Evolutionary conservation across 1,284 basidiomycete genomes (phyloP), one percentile per base, ranked within the genome.

Genomic region (Veloboletus limbatus): DNA sequence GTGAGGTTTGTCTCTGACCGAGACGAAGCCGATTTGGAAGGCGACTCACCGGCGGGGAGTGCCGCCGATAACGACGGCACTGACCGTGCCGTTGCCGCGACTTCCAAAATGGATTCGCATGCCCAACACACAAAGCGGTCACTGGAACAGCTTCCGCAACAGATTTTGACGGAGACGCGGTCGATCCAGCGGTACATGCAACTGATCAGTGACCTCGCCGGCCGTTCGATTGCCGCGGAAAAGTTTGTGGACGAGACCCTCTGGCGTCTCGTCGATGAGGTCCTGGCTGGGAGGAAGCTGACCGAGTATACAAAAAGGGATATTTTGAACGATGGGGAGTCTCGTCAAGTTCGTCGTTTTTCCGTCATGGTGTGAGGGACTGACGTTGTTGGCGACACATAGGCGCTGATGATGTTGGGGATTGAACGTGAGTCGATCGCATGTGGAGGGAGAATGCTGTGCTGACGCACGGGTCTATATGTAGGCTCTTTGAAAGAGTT

Each of bases 391-490:
- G 21, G 8, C 35, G 22, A n/a, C 8, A 16, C n/a, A 16, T 44
- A 80, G 78, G 72, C 72, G 0, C 49, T 82, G 30, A 72, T 79
- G 56, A 66, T 75, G 51, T 62, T 82, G 27, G 75, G 73, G 37
- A 69, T 82, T 18, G 79, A 81, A 59, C 71, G 79, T 79, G 46
- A 62, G 75, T 65, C 3, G 8, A 43, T 27, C 4, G 9, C 5
- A 7, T n/a, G 14, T 26, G 9, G 11, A 32, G 14, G 27, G 11
- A 32, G 14, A 24, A 22, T 25, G 10, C 8, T 17, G 4, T 35
- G 4, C 33, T 35, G 24, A 60, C 11, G 11, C 4, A 2, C 10
- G 9, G 4, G 20, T 30, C 11, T 10, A 24, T 14, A 14, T 37
- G 21, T 38, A 62, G 60, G 61, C 24, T 66, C 64, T 10, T 17